Conservation (phyloP, 192 early-diverging fungal genomes). For the Coemansia biformis region DNA sequence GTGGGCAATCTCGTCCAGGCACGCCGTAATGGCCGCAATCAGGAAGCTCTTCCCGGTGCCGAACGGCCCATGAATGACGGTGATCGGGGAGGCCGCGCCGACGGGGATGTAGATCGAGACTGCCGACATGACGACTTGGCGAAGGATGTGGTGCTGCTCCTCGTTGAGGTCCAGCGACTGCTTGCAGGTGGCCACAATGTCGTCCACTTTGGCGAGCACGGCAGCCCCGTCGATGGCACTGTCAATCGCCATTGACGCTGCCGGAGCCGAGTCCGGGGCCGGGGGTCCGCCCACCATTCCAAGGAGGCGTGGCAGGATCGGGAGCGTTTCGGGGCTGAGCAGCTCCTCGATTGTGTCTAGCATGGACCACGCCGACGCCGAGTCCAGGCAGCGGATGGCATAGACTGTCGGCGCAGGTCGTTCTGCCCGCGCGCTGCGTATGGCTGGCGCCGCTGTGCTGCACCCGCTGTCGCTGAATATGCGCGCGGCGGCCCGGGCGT, state of each 20-base stretch:
- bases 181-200: neutral
- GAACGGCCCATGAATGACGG: constrained; percentile 53
- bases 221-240: neutral
- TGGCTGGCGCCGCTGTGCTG: neutral
- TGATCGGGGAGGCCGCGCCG: constrained; percentile 15
- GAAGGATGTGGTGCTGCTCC: constrained; percentile 27
- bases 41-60: constrained; percentile 75
- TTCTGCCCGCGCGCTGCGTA: constrained; percentile 3
- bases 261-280: neutral
- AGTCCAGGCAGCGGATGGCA: constrained; percentile 40
- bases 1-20: constrained; percentile 52
- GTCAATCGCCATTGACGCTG: too few relatives aligned
- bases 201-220: neutral
- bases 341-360: constrained; percentile 31
- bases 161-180: constrained; percentile 14
- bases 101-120: constrained; percentile 32
- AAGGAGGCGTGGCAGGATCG: constrained; percentile 25
- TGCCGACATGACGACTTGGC: constrained; percentile 24
- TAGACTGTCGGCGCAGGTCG: constrained; percentile 11
- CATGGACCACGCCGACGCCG: constrained; percentile 48
- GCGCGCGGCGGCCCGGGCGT: constrained; percentile 22
- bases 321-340: constrained; percentile 17
- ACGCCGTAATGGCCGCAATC: constrained; percentile 58
- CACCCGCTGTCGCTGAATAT: constrained; percentile 14
- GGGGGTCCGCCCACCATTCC: neutral